A percentile compares a stretch with the other conserved stretches of the same genome.
Conservation (phyloP, 805 yeast genomes). For the Lipomyces spencermartinsiae region DNA sequence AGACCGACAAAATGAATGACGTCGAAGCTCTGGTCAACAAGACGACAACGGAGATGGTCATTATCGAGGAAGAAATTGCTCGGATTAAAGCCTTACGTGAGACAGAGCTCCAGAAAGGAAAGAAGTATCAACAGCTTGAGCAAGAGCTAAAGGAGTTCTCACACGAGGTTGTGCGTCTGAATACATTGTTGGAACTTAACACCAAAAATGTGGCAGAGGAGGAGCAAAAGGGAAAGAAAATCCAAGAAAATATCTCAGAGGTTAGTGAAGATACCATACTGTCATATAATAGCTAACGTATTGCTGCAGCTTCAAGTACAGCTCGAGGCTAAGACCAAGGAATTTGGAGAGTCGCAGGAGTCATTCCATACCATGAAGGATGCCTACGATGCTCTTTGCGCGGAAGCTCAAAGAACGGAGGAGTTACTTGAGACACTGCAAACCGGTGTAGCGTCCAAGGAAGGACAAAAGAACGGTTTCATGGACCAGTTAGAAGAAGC, state of each 20-base stretch:
- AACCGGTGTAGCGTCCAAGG: slow-evolving; percentile 88
- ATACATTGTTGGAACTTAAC: slow-evolving; percentile 67
- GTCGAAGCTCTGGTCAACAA: slow-evolving; percentile 17
- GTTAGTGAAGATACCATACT: slow-evolving; percentile 43
- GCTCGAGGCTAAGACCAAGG: slow-evolving; percentile 46
- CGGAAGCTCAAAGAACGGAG: slow-evolving; percentile 63
- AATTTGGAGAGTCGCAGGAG: slow-evolving; percentile 52
- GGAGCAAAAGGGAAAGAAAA: slow-evolving; percentile 46
- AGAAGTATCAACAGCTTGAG: slow-evolving; percentile 66
- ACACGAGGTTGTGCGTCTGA: slow-evolving; percentile 70
- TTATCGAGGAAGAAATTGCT: slow-evolving; percentile 66
- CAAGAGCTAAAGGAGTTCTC: slow-evolving; percentile 59
- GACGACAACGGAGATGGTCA: slow-evolving; percentile 55
- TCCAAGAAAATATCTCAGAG: slow-evolving; percentile 48
- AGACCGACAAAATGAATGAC: slow-evolving; percentile 18
- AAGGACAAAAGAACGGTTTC: slow-evolving; percentile 79
- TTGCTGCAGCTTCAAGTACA: slow-evolving; percentile 13
- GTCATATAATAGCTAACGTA: slow-evolving; percentile 9
- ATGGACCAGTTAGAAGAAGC: slow-evolving; percentile 66
- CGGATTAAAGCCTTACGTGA: slow-evolving; percentile 60
- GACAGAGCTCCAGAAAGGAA: slow-evolving; percentile 65
- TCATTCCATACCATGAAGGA: slow-evolving; percentile 55
- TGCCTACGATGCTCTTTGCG: slow-evolving; percentile 55
- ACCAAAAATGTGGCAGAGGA: slow-evolving; percentile 66
- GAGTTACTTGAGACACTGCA: slow-evolving; percentile 81